Percentiles rank a stretch among this genome's conserved stretches.
phyloP scores from a whole-genome alignment of 257 asterid species.

The Salvia miltiorrhiza region DNA sequence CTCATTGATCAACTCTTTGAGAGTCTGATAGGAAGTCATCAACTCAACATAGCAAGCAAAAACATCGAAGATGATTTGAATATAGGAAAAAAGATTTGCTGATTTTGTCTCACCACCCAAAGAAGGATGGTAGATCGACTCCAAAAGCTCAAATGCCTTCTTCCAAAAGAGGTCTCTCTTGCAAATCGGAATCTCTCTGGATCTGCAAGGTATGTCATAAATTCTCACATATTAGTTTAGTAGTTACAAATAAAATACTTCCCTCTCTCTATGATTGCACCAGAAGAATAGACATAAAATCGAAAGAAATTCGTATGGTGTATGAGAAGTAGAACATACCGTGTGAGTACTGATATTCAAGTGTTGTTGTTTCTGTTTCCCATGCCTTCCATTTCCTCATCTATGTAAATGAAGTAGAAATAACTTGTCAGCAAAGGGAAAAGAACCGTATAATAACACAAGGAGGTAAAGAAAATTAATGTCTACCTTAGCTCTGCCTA shows the following conservation, averaged over 20 bases:
- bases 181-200: conserved; percentile 59
- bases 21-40: background rate
- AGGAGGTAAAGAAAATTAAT: background rate
- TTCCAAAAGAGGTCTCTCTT: conserved; percentile 59
- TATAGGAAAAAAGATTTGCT: background rate
- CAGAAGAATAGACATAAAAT: background rate
- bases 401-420: conserved; percentile 17
- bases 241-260: background rate
- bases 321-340: conserved; percentile 26
- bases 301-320: background rate
- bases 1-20: background rate
- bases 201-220: conserved; percentile 28
- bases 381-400: conserved; percentile 72
- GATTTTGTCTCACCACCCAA: conserved; percentile 35
- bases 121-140: conserved; percentile 42
- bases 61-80: background rate
- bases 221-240: background rate
- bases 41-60: background rate
- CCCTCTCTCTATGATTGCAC: background rate
- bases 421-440: background rate
- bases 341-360: conserved; percentile 47
- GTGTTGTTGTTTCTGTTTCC: conserved; percentile 63
- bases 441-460: background rate
- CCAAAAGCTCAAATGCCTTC: conserved; percentile 61
- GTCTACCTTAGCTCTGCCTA: conserved; percentile 51